A percentile compares a stretch with the other conserved stretches of the same genome.
Evolutionary conservation across 2,329 filamentous ascomycete genomes (phyloP).

Genomic region (Beauveria medogensis): DNA sequence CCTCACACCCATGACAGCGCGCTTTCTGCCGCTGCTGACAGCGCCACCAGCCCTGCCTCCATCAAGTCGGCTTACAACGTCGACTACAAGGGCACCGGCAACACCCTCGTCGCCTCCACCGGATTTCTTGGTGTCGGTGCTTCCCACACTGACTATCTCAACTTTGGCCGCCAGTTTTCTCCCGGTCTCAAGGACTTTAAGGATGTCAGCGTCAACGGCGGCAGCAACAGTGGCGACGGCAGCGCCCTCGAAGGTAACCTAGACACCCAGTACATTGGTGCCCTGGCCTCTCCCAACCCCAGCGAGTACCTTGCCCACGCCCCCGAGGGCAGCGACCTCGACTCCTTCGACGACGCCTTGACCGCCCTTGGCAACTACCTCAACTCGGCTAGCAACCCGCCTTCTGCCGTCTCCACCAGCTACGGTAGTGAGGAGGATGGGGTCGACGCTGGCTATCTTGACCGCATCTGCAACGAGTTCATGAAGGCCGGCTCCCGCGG

Average conservation of each 20-base stretch:
- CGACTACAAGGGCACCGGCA: constrained; percentile 12
- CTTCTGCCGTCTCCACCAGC: constrained; percentile 40
- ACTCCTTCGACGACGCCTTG: constrained; percentile 9
- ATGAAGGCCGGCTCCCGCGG: constrained; percentile 47
- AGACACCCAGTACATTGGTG: constrained; percentile 12
- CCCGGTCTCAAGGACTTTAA: constrained; percentile 10
- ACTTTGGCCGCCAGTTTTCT: constrained; percentile 2
- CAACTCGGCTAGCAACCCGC: constrained; percentile 11
- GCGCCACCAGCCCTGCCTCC: constrained; percentile 11
- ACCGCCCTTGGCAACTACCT: constrained; percentile 11
- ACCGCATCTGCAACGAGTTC: constrained; percentile 46
- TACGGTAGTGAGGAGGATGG: constrained; percentile 43
- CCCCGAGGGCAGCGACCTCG: background rate
- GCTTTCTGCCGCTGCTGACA: background rate
- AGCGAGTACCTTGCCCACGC: constrained; percentile 10
- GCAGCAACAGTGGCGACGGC: constrained; percentile 8
- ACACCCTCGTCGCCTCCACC: constrained; percentile 11
- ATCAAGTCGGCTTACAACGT: constrained; percentile 13
- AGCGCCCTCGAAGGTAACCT: constrained; percentile 14
- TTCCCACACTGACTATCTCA: constrained; percentile 7
- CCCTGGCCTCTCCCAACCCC: constrained; percentile 12
- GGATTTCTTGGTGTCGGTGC: constrained; percentile 12
- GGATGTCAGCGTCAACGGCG: constrained; percentile 8
- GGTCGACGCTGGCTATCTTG: constrained; percentile 14
- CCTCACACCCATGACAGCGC: background rate